phyloP scores from a whole-genome alignment of 1,284 basidiomycete species.

The Hemileia vastatrix region DNA sequence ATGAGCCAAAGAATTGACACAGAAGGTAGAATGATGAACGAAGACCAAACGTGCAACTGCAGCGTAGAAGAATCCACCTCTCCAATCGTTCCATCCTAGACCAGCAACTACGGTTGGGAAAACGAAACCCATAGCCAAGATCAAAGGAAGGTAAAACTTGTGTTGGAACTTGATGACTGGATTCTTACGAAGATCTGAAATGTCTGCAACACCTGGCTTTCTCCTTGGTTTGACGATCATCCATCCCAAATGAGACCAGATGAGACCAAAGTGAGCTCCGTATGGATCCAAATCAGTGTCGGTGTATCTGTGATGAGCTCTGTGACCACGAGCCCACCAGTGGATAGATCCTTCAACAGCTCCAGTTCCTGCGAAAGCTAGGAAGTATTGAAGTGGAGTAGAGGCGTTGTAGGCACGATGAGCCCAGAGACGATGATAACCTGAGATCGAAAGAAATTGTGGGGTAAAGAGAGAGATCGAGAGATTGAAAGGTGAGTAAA shows the following conservation, averaged over 20 bases:
- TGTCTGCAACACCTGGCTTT: slow-evolving; percentile 43
- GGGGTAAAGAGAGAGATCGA: background rate
- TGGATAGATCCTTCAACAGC: slow-evolving; percentile 42
- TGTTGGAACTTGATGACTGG: slow-evolving; percentile 43
- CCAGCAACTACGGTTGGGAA: slow-evolving; percentile 42
- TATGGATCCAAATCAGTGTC: slow-evolving; percentile 44
- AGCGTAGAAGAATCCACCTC: slow-evolving; percentile 42
- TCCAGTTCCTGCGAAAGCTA: slow-evolving; percentile 41
- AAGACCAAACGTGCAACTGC: slow-evolving; percentile 39
- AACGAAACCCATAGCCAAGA: slow-evolving; percentile 39
- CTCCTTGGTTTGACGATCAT: slow-evolving; percentile 43
- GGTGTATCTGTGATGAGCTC: slow-evolving; percentile 44
- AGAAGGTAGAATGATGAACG: slow-evolving; percentile 44
- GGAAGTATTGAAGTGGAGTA: slow-evolving; percentile 34
- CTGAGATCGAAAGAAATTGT: slow-evolving; percentile 30
- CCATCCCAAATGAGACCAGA: slow-evolving; percentile 44
- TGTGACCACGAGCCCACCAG: slow-evolving; percentile 44
- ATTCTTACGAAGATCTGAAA: slow-evolving; percentile 39
- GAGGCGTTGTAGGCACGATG: slow-evolving; percentile 40
- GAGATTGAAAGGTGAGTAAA: background rate
- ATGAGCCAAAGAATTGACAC: slow-evolving; percentile 43
- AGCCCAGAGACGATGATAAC: slow-evolving; percentile 43
- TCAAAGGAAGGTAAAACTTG: slow-evolving; percentile 40
- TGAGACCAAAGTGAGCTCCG: slow-evolving; percentile 41
- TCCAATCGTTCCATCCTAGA: slow-evolving; percentile 42